Percentiles rank a stretch among this genome's conserved stretches.
phyloP scores from a whole-genome alignment of 2,329 filamentous ascomycete species.

The Aspergillus sp. region DNA sequence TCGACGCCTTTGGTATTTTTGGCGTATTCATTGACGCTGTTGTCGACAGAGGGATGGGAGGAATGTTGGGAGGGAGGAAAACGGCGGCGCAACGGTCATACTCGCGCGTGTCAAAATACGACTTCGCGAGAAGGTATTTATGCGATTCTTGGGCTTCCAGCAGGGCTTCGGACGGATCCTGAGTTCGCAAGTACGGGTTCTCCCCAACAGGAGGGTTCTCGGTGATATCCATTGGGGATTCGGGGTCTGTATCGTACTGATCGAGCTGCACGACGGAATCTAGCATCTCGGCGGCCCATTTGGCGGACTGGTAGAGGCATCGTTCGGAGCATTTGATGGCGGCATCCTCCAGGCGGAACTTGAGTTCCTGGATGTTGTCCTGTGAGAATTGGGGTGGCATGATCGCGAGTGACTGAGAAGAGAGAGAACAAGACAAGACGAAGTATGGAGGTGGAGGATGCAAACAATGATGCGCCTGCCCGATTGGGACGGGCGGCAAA shows the following conservation, averaged over 20 bases:
- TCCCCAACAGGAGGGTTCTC: conserved; percentile 51
- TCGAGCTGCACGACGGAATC: conserved; percentile 66
- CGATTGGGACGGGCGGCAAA: conserved; percentile 23
- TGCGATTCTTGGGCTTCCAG: conserved; percentile 77
- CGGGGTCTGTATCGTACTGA: conserved; percentile 60
- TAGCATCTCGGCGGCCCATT: conserved; percentile 96
- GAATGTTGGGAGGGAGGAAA: conserved; percentile 76
- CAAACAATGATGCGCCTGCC: conserved; percentile 8
- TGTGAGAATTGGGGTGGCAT: conserved; percentile 38
- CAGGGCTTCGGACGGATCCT: conserved; percentile 69
- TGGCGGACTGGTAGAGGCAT: conserved; percentile 92
- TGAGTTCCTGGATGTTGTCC: conserved; percentile 56
- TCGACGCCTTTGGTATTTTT: conserved; percentile 39
- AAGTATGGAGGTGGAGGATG: neutral
- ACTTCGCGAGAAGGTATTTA: conserved; percentile 86
- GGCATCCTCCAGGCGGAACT: conserved; percentile 76
- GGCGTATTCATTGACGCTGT: conserved; percentile 32
- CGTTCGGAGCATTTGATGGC: conserved; percentile 89
- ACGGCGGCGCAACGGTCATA: conserved; percentile 90
- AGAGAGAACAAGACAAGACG: conserved; percentile 4
- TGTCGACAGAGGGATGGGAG: conserved; percentile 60
- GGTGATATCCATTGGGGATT: conserved; percentile 58
- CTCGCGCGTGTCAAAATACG: conserved; percentile 92
- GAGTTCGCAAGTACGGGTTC: conserved; percentile 53
- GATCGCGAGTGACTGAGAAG: neutral